Evolutionary conservation across 1,284 basidiomycete species (phyloP).

Genomic region (Lignosus rhinocerotis): DNA sequence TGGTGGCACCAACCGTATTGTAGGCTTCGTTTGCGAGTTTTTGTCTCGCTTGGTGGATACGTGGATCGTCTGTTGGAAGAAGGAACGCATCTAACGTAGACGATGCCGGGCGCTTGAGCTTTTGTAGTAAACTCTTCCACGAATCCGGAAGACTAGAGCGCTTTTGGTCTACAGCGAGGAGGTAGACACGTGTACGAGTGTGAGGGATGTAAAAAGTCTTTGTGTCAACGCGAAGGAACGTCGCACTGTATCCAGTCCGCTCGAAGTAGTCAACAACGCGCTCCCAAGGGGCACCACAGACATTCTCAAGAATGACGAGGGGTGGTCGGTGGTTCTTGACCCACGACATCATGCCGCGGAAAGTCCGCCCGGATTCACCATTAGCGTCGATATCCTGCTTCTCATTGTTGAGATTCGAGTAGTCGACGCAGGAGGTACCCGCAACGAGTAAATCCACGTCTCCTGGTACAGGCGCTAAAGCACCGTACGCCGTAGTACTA

Average conservation of each 20-base stretch:
- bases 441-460: constrained; percentile 90
- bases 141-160: constrained; percentile 60
- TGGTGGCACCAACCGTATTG: constrained; percentile 58
- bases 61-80: constrained; percentile 87
- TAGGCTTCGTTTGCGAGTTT: constrained; percentile 74
- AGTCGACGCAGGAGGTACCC: constrained; percentile 96
- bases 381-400: constrained; percentile 87
- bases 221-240: constrained; percentile 79
- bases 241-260: constrained; percentile 77
- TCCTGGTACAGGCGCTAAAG: constrained; percentile 83
- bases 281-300: constrained; percentile 89
- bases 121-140: constrained; percentile 72
- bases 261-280: constrained; percentile 78
- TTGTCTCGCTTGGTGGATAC: constrained; percentile 86
- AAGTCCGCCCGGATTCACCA: constrained; percentile 90
- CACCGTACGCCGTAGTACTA: constrained; percentile 90
- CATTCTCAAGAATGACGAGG: constrained; percentile 92
- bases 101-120: constrained; percentile 82
- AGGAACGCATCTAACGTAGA: constrained; percentile 90
- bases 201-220: constrained; percentile 95
- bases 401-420: constrained; percentile 92
- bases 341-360: constrained; percentile 93
- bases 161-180: constrained; percentile 74
- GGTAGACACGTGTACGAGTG: constrained; percentile 87
- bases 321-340: constrained; percentile 86